These are phyloP conservation scores for Apocynum venetum DNA, from an alignment of 257 asterid genomes.

Conservation along the genomic window DNA sequence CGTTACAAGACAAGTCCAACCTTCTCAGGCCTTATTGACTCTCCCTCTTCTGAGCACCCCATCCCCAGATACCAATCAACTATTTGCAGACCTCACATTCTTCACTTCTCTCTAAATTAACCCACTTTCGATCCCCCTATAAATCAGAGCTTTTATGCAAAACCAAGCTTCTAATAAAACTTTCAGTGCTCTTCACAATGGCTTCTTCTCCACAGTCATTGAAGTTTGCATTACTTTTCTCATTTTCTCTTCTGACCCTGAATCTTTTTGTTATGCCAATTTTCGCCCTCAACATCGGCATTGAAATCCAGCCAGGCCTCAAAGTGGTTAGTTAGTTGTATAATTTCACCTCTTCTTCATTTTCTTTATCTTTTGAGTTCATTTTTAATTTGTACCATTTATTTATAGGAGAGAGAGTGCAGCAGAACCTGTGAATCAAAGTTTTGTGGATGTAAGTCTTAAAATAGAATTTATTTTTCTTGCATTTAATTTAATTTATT, in stretches of 20 bases:
- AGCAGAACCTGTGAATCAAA: conserved; percentile 87
- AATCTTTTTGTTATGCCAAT: background rate
- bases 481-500: background rate
- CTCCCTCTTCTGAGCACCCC: background rate
- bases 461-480: background rate
- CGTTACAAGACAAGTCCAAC: conserved; percentile 18
- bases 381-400: too few relatives aligned
- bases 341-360: background rate
- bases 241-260: background rate
- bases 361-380: background rate
- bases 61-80: background rate
- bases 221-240: background rate
- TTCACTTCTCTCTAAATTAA: conserved; percentile 25
- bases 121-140: conserved; percentile 27
- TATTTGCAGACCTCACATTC: conserved; percentile 15
- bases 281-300: conserved; percentile 5
- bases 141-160: conserved; percentile 34
- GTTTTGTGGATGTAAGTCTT: conserved; percentile 64
- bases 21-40: background rate
- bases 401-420: conserved; percentile 57
- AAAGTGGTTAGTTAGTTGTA: background rate
- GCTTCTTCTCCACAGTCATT: conserved; percentile 24
- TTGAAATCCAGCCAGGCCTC: background rate
- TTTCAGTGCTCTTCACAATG: conserved; percentile 35
- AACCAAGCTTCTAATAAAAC: conserved; percentile 29